Evolutionary conservation across 2,329 filamentous ascomycete species (phyloP).

Genomic region (Spiromastix sp.): DNA sequence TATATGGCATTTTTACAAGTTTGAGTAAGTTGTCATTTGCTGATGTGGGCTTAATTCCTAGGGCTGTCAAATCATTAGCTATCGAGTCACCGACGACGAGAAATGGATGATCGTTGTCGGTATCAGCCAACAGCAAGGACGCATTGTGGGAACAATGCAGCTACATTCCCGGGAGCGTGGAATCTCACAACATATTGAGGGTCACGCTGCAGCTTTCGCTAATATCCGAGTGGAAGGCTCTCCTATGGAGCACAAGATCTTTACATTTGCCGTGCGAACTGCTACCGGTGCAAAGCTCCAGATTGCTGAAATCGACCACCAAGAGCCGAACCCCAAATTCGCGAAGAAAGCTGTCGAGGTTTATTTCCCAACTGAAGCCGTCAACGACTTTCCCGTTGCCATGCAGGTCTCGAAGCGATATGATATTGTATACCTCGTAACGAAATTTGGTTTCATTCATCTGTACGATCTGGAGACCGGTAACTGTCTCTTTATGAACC

Average conservation of each 20-base stretch:
- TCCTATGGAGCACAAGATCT: conserved; percentile 83
- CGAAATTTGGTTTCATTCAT: conserved; percentile 98
- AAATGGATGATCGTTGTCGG: conserved; percentile 99
- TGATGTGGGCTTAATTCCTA: conserved; percentile 27
- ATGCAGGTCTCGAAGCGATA: conserved; percentile 97
- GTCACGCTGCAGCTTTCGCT: conserved; percentile 90
- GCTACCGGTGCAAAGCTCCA: conserved; percentile 88
- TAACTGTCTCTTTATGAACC: conserved; percentile 97
- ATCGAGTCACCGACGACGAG: conserved; percentile 86
- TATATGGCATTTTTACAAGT: neutral
- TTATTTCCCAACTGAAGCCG: conserved; percentile 91
- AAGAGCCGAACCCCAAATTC: conserved; percentile 78
- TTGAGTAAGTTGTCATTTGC: conserved; percentile 3
- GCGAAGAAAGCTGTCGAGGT: conserved; percentile 95
- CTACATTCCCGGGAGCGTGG: conserved; percentile 92
- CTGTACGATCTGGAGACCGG: conserved; percentile 95
- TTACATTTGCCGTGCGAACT: conserved; percentile 89
- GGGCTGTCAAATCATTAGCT: conserved; percentile 99
- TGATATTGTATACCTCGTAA: conserved; percentile 92
- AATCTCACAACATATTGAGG: conserved; percentile 96
- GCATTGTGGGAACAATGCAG: conserved; percentile 93
- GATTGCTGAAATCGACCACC: conserved; percentile 93
- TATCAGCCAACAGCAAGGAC: conserved; percentile 85
- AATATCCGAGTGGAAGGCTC: conserved; percentile 82
- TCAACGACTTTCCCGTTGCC: conserved; percentile 94